A percentile compares a stretch with the other conserved stretches of the same genome.
These are phyloP conservation scores for Globisporangium cederbergense DNA, from an alignment of 352 stramenopile species.

Conservation along the genomic window DNA sequence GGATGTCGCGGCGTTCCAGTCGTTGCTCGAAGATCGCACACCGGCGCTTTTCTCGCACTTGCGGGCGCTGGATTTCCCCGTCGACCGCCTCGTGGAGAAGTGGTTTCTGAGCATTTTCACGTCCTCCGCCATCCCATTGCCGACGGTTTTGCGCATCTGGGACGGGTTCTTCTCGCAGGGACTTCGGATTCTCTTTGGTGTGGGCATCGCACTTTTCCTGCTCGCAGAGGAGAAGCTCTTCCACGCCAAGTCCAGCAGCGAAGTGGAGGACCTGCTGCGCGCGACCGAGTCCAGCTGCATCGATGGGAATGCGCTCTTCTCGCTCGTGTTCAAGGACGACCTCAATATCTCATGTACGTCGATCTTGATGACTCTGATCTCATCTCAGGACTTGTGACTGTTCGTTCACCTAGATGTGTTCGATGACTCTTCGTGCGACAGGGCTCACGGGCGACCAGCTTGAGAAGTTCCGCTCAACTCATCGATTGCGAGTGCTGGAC, in stretches of 20 bases:
- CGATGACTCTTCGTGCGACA: slow-evolving; percentile 14
- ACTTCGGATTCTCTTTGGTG: slow-evolving; percentile 63
- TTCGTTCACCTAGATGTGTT: neutral
- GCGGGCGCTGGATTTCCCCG: slow-evolving; percentile 40
- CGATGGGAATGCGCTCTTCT: slow-evolving; percentile 69
- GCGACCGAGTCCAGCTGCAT: slow-evolving; percentile 60
- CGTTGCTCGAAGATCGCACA: slow-evolving; percentile 48
- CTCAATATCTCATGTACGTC: slow-evolving; percentile 71
- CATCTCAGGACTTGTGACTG: too few relatives aligned
- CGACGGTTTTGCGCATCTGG: slow-evolving; percentile 80
- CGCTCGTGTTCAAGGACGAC: slow-evolving; percentile 73
- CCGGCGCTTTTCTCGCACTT: slow-evolving; percentile 56
- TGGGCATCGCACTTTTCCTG: slow-evolving; percentile 66
- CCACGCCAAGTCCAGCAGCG: slow-evolving; percentile 41
- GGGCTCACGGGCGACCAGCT: slow-evolving; percentile 67
- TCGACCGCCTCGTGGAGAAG: slow-evolving; percentile 54
- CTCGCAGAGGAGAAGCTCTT: slow-evolving; percentile 68
- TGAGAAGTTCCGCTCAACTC: slow-evolving; percentile 43
- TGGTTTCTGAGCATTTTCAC: slow-evolving; percentile 83
- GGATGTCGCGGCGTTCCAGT: slow-evolving; percentile 53
- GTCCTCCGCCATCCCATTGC: slow-evolving; percentile 53
- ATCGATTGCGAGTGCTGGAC: slow-evolving; percentile 58
- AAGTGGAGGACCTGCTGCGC: slow-evolving; percentile 50
- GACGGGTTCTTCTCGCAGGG: slow-evolving; percentile 76
- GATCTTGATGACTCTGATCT: neutral